Base-by-base conservation (phyloP, 225 moss, liverwort and hornwort species). In the Anthoceros angustus region DNA sequence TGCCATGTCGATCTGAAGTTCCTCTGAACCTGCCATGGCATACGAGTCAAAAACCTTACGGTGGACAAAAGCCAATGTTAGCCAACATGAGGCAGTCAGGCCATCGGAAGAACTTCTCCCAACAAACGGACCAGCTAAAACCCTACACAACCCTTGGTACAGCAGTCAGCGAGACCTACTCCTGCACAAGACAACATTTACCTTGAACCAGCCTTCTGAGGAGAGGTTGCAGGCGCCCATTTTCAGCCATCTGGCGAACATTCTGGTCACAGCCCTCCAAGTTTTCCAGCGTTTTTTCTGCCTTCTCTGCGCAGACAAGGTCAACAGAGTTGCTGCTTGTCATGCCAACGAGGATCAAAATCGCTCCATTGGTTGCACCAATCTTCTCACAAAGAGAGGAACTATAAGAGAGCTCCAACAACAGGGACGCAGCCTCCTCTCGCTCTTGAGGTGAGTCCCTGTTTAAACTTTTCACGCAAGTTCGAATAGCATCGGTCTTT, bases 161-260 rank as follows among this genome's bases (percentile, higher is more conserved):
- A 4, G 1, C 11, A 12, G 23, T 10, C 5, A 10, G 39, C 15
- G 40, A 10, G 12, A 21, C 2, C 26, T 10, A 4, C 21, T 62
- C 16, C 18, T 4, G 55, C 45, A 46, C 9, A 20, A 65, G 39
- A 42, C n/a, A 6, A 20, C 9, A 49, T 68, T 63, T 73, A 91
- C 95, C 98, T 67, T 72, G 68, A 9, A 77, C 70, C 9, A 98
- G 86, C 61, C 82, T 87, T 69, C 78, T 80, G 15, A 98, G 78
- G 32, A 98, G 87, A 62, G 98, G 98, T 72, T 89, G 98, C 60
- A 92, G 61, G 21, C 98, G 91, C 6, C 98, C 98, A 62, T 84
- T 87, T 71, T 92, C 92, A 21, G 92, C 92, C 80, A 98, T 86
- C 63, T 92, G 87, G 70, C 84, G 79, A 61, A 98, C 82, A 69